Evolutionary conservation across 208 protist species (phyloP), one percentile per base, ranked within the genome.

Genomic region (Crithidia bombi): DNA sequence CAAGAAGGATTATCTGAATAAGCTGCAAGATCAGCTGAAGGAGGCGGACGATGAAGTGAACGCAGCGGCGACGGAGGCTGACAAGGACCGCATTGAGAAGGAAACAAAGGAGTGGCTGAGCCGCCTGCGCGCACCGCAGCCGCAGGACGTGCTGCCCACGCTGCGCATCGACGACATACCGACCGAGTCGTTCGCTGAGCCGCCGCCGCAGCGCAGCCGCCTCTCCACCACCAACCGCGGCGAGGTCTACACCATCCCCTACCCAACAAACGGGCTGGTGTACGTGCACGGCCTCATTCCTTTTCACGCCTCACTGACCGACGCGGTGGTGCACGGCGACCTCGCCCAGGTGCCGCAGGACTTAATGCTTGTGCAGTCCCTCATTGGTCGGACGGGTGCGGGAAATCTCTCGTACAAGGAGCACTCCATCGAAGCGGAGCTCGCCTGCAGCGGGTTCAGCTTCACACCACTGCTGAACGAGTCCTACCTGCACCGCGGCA

Each of bases 231-330:
- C 49, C 72, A 65, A 32, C 35, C 43, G 52, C 57, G 46, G 36
- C 15, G 44, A 59, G 19, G 35, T 87, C 9, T 84, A 87, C 69
- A 93, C 85, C 7, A 88, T 97, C 43, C 30, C 74, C 9, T 85
- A 75, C 47, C 82, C 86, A 7, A 97, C 92, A 21, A 97, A 97
- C 75, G 90, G 91, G 11, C 75, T 97, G 30, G 90, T 96, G 46
- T 97, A 97, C 79, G 90, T 96, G 62, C 86, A 95, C 68, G 90
- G 86, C 1, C 78, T 97, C 43, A 78, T 90, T 15, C 93, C 92
- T 9, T 89, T 92, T 62, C 49, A 76, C 14, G 23, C 54, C 15
- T 59, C 71, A 4, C 55, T 94, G 17, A 58, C 67, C 25, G 47
- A 57, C 9, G 68, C 75, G 9, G 69, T 92, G 39, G 52, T 47